Evolutionary conservation across 495 filamentous ascomycete species (phyloP).

Genomic region (Penicillium silybi): DNA sequence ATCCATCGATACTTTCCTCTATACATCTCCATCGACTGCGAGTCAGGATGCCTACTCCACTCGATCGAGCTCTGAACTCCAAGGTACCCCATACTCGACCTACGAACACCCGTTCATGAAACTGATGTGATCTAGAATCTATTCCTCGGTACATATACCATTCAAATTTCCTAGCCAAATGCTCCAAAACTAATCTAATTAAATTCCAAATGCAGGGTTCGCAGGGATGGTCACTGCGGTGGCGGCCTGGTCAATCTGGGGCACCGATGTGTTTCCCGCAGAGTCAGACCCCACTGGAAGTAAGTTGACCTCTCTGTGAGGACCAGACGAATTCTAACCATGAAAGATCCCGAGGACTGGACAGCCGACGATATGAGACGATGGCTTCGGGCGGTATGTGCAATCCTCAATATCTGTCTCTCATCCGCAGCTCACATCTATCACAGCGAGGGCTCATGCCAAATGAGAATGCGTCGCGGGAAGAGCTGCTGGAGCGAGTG

Average conservation of each 20-base stretch:
- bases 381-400: constrained; percentile 72
- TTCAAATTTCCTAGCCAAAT: background rate
- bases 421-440: constrained; percentile 5
- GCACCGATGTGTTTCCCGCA: constrained; percentile 71
- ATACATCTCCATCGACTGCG: background rate
- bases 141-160: constrained; percentile 49
- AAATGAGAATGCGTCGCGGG: constrained; percentile 58
- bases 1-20: background rate
- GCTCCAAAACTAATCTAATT: constrained; percentile 4
- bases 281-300: constrained; percentile 72
- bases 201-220: constrained; percentile 46
- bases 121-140: constrained; percentile 41
- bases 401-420: background rate
- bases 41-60: constrained; percentile 58
- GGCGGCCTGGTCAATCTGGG: constrained; percentile 80
- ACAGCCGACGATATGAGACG: constrained; percentile 64
- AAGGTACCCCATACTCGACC: constrained; percentile 50
- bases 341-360: constrained; percentile 63
- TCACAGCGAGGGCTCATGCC: constrained; percentile 70
- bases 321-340: background rate
- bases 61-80: constrained; percentile 76
- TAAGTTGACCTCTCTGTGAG: constrained; percentile 14
- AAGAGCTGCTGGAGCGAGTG: constrained; percentile 75
- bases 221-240: constrained; percentile 79
- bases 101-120: background rate